Conservation (phyloP, 768 basidiomycete species). For the Boletus tylopilopsis region DNA sequence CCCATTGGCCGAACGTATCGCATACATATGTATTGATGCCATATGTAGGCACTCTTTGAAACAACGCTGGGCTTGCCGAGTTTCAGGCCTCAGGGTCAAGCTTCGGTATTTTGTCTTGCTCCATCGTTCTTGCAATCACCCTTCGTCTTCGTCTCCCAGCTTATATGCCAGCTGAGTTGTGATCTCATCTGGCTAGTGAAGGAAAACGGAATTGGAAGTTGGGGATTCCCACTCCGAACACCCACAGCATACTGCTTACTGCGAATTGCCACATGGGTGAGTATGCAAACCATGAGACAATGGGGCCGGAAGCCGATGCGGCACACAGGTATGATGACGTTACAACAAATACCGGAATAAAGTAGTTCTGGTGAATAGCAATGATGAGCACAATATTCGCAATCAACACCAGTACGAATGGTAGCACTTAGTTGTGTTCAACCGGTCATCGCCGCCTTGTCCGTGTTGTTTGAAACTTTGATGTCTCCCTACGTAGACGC, state of each 20-base stretch:
- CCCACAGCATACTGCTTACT: not conserved
- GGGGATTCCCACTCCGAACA: slow-evolving; percentile 6
- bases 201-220: slow-evolving; percentile 8
- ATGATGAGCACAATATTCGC: slow-evolving; percentile 1
- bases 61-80: not conserved
- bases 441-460: slow-evolving; percentile 35
- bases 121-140: slow-evolving; percentile 2
- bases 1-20: slow-evolving; percentile 1
- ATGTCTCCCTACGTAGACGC: slow-evolving; percentile 61
- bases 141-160: slow-evolving; percentile 21
- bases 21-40: not conserved
- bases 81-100: slow-evolving; percentile 13
- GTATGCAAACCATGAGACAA: slow-evolving; percentile 7
- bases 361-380: slow-evolving; percentile 9
- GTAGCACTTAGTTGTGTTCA: not conserved
- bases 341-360: slow-evolving; percentile 27
- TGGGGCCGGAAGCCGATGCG: slow-evolving; percentile 14
- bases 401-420: slow-evolving; percentile 7
- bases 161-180: slow-evolving; percentile 21
- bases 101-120: slow-evolving; percentile 16
- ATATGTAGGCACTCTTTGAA: slow-evolving; percentile 1
- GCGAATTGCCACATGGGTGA: not conserved
- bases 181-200: slow-evolving; percentile 5
- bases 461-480: slow-evolving; percentile 55
- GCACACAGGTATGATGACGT: slow-evolving; percentile 6